Base-by-base conservation (phyloP, 2,329 filamentous ascomycete genomes). In the Colletotrichum sp. region DNA sequence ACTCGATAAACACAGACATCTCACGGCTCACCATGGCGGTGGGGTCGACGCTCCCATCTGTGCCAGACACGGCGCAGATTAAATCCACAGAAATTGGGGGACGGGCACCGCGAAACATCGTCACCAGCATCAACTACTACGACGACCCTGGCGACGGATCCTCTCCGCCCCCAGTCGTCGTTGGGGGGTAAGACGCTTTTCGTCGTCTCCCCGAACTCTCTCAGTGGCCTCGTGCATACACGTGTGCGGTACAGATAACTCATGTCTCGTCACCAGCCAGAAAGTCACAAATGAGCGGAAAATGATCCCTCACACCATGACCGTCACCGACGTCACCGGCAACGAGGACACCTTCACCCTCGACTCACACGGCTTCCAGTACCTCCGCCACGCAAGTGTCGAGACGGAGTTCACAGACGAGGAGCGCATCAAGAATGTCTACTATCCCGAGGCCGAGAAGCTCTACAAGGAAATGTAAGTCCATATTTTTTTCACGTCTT, bases 231-330 rank as follows among this genome's bases (percentile, higher is more conserved):
- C 18, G 64, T 22, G 22, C 28, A 36, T 22, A 8, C 62, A 60
- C 18, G 32, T 70, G 43, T 52, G 43, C 2, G 43, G 67, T 48
- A n/a, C 22, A 13, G 25, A 28, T 27, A 70, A 27, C 74, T 76
- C 60, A 71, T 70, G 58, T n/a, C 27, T 32, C 25, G 22, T 56
- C 34, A 12, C 64, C 70, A 78, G 76, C 28, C 77, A 70, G 22
- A 86, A 94, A 12, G 84, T 93, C 55, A 83, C 94, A 71, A 94
- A 94, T 84, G 92, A 94, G 82, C 91, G 94, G 80, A 94, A 92
- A 1, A 90, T 94, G 79, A 89, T 92, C 18, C 87, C 90, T 36
- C 85, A n/a, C 86, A 88, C 1, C 84, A 86, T 73, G 88, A 91
- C 2, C 82, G 84, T 34, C 86, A 92, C 48, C 87, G 92, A 94